Conservation (phyloP, 192 early-diverging fungal species). For the Backusella tuberculispora region DNA sequence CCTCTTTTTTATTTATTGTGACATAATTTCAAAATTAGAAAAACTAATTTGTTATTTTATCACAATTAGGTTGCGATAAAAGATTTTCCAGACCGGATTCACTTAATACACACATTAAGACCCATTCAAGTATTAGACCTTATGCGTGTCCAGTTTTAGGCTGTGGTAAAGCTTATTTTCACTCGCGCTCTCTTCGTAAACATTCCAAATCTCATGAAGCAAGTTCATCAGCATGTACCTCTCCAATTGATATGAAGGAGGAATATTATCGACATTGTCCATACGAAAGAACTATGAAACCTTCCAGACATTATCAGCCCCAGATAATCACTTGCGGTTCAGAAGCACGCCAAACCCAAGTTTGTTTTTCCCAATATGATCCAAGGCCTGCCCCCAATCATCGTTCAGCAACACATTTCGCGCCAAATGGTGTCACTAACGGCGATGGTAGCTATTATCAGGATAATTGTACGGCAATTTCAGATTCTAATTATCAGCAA, state of each 20-base stretch:
- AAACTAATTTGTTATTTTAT: constrained; percentile 3
- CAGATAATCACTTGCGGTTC: not conserved
- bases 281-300: not conserved
- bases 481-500: not conserved
- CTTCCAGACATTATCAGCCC: not conserved
- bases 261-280: constrained; percentile 8
- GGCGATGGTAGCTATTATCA: not conserved
- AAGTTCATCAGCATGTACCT: not conserved
- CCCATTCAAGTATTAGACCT: constrained; percentile 54
- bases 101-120: constrained; percentile 66
- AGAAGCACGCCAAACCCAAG: constrained; percentile 4
- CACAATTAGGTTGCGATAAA: constrained; percentile 58
- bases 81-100: constrained; percentile 72
- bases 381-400: not conserved
- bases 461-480: not conserved
- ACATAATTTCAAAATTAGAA: constrained; percentile 1
- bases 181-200: constrained; percentile 58
- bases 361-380: not conserved
- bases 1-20: not conserved
- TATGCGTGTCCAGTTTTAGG: constrained; percentile 50
- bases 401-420: not conserved
- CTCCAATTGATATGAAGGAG: not conserved
- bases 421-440: not conserved
- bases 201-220: constrained; percentile 56
- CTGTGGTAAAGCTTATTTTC: constrained; percentile 61